Evolutionary conservation across 176 grass and related monocot genomes (phyloP).

Genomic region (Musa beccarii): DNA sequence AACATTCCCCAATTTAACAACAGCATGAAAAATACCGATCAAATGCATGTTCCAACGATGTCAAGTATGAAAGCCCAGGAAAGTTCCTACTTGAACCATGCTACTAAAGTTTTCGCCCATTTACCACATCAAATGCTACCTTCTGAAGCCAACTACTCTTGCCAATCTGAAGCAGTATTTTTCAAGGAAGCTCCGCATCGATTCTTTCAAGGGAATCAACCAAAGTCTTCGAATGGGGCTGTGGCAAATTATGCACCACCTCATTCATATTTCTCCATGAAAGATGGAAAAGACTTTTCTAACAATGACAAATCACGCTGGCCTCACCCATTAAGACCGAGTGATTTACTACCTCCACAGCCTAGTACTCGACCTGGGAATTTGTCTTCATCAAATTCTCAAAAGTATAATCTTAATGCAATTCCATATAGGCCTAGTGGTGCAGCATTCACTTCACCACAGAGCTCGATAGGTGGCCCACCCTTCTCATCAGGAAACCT

Average conservation of each 20-base stretch:
- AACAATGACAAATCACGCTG: constrained; percentile 40
- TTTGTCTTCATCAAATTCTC: constrained; percentile 41
- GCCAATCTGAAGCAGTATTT: neutral
- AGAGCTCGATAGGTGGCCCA: constrained; percentile 37
- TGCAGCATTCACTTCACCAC: constrained; percentile 26
- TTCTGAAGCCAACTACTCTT: constrained; percentile 9
- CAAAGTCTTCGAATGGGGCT: constrained; percentile 32
- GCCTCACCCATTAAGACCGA: constrained; percentile 31
- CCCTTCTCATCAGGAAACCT: constrained; percentile 37
- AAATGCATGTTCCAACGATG: constrained; percentile 22
- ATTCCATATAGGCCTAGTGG: constrained; percentile 33
- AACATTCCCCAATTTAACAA: neutral
- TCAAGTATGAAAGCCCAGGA: constrained; percentile 40
- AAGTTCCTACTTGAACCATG: constrained; percentile 13
- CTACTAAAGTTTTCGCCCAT: constrained; percentile 10
- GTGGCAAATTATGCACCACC: constrained; percentile 24
- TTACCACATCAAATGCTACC: constrained; percentile 35
- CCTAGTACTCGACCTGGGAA: constrained; percentile 40
- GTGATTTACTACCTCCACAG: constrained; percentile 25
- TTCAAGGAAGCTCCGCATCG: constrained; percentile 33
- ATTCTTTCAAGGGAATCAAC: constrained; percentile 39
- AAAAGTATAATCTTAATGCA: constrained; percentile 42
- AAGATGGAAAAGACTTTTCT: constrained; percentile 24
- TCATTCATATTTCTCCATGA: constrained; percentile 25
- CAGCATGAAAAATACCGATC: constrained; percentile 9